phyloP scores from a whole-genome alignment of 2,329 filamentous ascomycete genomes.

The Dactylellina sp. region DNA sequence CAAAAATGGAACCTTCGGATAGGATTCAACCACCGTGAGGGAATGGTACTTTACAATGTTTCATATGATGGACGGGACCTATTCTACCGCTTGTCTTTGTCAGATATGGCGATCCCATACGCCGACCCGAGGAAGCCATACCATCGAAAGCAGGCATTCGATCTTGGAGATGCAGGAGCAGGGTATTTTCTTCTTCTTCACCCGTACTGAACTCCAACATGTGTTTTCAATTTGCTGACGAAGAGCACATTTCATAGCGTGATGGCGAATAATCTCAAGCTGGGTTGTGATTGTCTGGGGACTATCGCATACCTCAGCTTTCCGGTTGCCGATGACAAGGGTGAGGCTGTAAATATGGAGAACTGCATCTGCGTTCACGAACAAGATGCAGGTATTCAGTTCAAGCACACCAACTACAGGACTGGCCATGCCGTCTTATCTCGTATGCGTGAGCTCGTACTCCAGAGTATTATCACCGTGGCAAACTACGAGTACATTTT shows the following conservation, averaged over 20 bases:
- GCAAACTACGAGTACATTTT: constrained; percentile 80
- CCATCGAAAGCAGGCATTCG: constrained; percentile 77
- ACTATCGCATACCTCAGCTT: constrained; percentile 76
- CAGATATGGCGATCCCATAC: constrained; percentile 73
- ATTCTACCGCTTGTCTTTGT: constrained; percentile 75
- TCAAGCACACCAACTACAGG: constrained; percentile 79
- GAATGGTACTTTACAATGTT: constrained; percentile 76
- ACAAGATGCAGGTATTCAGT: constrained; percentile 76
- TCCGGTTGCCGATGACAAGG: constrained; percentile 71
- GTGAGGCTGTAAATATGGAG: constrained; percentile 71
- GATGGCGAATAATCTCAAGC: constrained; percentile 76
- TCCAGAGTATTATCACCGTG: constrained; percentile 78
- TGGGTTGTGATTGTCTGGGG: constrained; percentile 78
- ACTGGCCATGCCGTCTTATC: constrained; percentile 73
- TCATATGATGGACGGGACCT: constrained; percentile 73
- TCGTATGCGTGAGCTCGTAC: constrained; percentile 73
- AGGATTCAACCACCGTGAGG: constrained; percentile 74
- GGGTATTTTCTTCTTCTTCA: constrained; percentile 26
- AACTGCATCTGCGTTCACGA: constrained; percentile 78
- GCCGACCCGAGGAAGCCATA: constrained; percentile 75
- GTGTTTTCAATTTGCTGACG: constrained; percentile 53
- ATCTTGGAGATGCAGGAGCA: constrained; percentile 72
- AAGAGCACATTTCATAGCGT: constrained; percentile 70
- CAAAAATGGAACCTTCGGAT: constrained; percentile 75
- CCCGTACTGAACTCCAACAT: neutral